Percentiles rank a stretch among this genome's conserved stretches.
Evolutionary conservation across 2,329 filamentous ascomycete genomes (phyloP).

Genomic region (Colletotrichum sp.): DNA sequence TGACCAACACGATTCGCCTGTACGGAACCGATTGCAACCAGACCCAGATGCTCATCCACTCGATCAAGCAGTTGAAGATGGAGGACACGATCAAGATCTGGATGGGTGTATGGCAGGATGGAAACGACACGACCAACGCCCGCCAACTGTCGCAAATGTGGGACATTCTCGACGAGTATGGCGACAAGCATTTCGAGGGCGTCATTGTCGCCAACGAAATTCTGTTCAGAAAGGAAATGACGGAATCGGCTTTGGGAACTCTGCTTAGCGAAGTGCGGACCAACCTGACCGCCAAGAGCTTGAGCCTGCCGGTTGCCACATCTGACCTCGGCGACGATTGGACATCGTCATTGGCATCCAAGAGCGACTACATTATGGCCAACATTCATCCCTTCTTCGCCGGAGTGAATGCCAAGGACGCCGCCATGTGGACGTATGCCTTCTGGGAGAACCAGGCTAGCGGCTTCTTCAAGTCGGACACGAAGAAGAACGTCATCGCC

Average conservation of each 20-base stretch:
- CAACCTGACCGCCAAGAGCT: conserved; percentile 72
- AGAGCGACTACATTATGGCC: conserved; percentile 90
- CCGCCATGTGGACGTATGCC: conserved; percentile 79
- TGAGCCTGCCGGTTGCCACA: conserved; percentile 78
- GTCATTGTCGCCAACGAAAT: conserved; percentile 86
- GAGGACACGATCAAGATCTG: conserved; percentile 81
- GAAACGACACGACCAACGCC: conserved; percentile 80
- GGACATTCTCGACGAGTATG: conserved; percentile 75
- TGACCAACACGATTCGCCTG: conserved; percentile 86
- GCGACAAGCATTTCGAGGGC: conserved; percentile 73
- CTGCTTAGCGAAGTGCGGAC: conserved; percentile 72
- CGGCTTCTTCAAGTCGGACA: conserved; percentile 65
- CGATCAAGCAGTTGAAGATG: conserved; percentile 76
- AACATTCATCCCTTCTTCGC: conserved; percentile 98
- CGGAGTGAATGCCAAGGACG: conserved; percentile 70
- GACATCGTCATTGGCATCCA: conserved; percentile 70
- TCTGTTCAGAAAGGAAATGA: conserved; percentile 78
- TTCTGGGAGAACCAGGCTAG: conserved; percentile 82
- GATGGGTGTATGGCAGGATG: conserved; percentile 93
- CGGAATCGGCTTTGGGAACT: conserved; percentile 63
- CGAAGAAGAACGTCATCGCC: conserved; percentile 77
- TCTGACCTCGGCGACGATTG: conserved; percentile 91
- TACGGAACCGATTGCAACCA: conserved; percentile 99
- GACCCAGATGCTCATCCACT: conserved; percentile 89
- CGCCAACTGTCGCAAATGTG: conserved; percentile 88